Conservation (phyloP, 495 filamentous ascomycete species). For the Penicillium alfredii region DNA sequence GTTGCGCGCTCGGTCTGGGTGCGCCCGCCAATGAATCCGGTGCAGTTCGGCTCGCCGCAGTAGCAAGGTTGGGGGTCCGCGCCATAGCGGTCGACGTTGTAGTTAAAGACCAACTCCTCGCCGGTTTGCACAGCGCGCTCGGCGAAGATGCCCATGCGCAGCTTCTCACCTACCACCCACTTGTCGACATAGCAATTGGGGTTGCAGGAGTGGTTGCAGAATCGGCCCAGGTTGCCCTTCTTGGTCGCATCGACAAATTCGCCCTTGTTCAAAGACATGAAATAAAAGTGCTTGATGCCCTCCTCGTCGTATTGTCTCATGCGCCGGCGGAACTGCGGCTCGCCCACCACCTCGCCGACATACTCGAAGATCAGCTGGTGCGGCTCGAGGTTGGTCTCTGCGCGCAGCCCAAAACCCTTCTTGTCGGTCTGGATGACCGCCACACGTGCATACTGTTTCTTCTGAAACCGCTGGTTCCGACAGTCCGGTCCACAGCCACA, state of each 20-base stretch:
- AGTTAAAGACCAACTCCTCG: slow-evolving; percentile 99
- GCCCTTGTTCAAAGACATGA: slow-evolving; percentile 95
- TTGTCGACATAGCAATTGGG: slow-evolving; percentile 99
- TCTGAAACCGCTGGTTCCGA: slow-evolving; percentile 94
- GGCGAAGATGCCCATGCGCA: slow-evolving; percentile 99
- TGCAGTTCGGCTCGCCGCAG: slow-evolving; percentile 91
- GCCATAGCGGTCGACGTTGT: slow-evolving; percentile 98
- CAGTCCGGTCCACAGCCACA: slow-evolving; percentile 85
- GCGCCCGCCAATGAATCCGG: slow-evolving; percentile 93
- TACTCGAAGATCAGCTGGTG: slow-evolving; percentile 97
- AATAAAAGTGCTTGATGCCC: slow-evolving; percentile 98
- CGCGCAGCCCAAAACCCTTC: slow-evolving; percentile 89
- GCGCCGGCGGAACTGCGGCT: slow-evolving; percentile 75
- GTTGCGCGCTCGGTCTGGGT: slow-evolving; percentile 95
- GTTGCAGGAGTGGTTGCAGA: slow-evolving; percentile 99
- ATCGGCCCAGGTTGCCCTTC: slow-evolving; percentile 90
- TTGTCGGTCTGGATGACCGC: slow-evolving; percentile 96
- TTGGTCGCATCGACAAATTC: slow-evolving; percentile 99
- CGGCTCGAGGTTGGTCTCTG: slow-evolving; percentile 65
- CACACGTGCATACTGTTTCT: slow-evolving; percentile 80
- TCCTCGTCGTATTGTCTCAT: slow-evolving; percentile 90
- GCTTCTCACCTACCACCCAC: slow-evolving; percentile 97
- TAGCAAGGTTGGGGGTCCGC: slow-evolving; percentile 96
- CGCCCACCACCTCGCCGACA: slow-evolving; percentile 96
- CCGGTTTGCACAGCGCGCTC: slow-evolving; percentile 78